Conservation (phyloP, 2,329 filamentous ascomycete genomes). For the Fusarium sp. region DNA sequence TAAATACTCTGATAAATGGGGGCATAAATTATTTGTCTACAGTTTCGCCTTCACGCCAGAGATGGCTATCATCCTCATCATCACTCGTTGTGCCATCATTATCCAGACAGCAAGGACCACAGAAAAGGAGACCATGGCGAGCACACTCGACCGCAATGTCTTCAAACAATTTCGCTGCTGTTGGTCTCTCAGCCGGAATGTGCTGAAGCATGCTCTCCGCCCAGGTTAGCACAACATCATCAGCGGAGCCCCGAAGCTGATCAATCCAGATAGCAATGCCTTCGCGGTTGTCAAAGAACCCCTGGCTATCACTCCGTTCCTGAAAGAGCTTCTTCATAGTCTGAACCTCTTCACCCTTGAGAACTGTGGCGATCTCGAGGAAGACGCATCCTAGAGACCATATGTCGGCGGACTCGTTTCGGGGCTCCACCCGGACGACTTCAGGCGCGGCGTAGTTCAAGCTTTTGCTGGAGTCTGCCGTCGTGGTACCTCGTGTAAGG, state of each 20-base stretch:
- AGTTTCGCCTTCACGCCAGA: too few species aligned
- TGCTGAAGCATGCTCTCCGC: neutral
- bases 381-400: neutral
- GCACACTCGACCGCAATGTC: neutral
- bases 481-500: neutral
- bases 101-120: neutral
- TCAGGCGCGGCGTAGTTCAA: neutral
- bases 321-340: neutral
- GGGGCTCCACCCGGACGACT: neutral
- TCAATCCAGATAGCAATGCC: neutral
- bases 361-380: neutral
- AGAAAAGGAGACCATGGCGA: neutral
- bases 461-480: neutral
- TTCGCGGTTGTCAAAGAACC: neutral
- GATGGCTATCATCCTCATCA: too few species aligned
- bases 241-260: neutral
- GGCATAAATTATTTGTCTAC: too few species aligned
- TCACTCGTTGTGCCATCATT: too few species aligned
- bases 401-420: neutral
- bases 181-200: neutral
- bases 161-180: neutral
- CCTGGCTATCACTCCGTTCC: neutral
- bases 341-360: neutral
- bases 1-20: too few species aligned
- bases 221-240: neutral